Base-by-base conservation (phyloP, 352 stramenopile genomes). In the Phytopythium sindhum region DNA sequence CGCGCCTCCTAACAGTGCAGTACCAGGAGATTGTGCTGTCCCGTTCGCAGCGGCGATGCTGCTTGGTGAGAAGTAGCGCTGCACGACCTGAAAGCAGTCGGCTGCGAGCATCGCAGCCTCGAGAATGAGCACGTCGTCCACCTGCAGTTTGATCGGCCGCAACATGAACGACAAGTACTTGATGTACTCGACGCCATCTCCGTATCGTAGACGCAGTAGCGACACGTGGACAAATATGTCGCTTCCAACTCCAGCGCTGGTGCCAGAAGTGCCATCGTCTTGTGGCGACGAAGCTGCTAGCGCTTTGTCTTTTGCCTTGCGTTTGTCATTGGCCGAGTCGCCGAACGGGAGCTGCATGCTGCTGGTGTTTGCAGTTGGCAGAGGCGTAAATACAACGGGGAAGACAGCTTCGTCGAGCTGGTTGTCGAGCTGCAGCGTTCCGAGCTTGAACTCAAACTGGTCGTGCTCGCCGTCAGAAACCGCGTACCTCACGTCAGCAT, bases 101-200 rank as follows among this genome's bases (percentile, higher is more conserved):
- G 65, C 72, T 4, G 75, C 72, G 0, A 90, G 58, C 11, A 74
- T 57, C 1, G 74, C 77, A 6, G 73, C 59, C 9, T 78, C 80
- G 42, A 90, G 66, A 26, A 90, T 58, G 21, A 90, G 55, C n/a
- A 78, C 87, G 45, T 87, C 81, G 42, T 90, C 81, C 12, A 89
- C 63, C 54, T 90, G 81, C 4, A 90, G 52, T 12, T 76, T 70
- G 11, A 76, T 74, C 4, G 87, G 87, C 50, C 92, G 87, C 60
- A 95, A 67, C 80, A 95, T 91, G 1, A 80, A 78, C 1, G 87
- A 93, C 19, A 95, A 75, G 50, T 95, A 95, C 62, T 94, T 93
- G 63, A 95, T 88, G 53, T 94, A 96, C 63, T 96, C 86, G 41
- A 95, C 87, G 35, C 90, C 86, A 17, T 88, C 81, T 15, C 87